Conservation (phyloP, 2,329 filamentous ascomycete species). For the Hypocreales sp. region DNA sequence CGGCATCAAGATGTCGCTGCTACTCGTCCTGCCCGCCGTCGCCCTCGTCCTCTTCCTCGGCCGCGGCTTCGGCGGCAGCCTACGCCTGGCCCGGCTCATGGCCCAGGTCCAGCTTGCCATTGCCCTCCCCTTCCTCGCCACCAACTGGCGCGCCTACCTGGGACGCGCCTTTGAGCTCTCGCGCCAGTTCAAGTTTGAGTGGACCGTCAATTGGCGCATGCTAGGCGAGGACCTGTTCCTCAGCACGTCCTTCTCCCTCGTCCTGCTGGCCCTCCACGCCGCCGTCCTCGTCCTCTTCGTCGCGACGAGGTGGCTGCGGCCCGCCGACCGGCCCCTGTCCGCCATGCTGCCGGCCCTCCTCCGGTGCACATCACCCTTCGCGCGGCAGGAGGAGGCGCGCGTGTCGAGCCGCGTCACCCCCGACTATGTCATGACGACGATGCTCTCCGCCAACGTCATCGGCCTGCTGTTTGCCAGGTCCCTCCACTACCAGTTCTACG, state of each 20-base stretch:
- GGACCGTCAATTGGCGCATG: slow-evolving; percentile 99
- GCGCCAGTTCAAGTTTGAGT: slow-evolving; percentile 85
- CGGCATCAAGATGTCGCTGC: slow-evolving; percentile 87
- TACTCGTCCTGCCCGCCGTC: slow-evolving; percentile 71
- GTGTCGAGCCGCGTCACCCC: slow-evolving; percentile 47
- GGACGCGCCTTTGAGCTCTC: slow-evolving; percentile 80
- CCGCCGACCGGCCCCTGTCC: slow-evolving; percentile 41
- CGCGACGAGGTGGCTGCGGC: slow-evolving; percentile 54
- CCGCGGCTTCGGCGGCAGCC: slow-evolving; percentile 46
- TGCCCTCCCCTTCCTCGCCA: slow-evolving; percentile 50
- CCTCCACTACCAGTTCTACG: slow-evolving; percentile 91
- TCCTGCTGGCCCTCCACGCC: slow-evolving; percentile 50
- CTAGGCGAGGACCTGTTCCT: slow-evolving; percentile 73
- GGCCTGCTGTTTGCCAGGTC: slow-evolving; percentile 77
- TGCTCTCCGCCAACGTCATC: slow-evolving; percentile 62
- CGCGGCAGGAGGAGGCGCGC: slow-evolving; percentile 34
- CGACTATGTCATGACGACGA: slow-evolving; percentile 58
- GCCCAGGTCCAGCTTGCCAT: slow-evolving; percentile 59
- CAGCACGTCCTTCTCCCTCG: slow-evolving; percentile 47
- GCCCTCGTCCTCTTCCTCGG: slow-evolving; percentile 62
- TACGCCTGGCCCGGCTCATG: slow-evolving; percentile 59
- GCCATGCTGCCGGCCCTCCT: slow-evolving; percentile 33
- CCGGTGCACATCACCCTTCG: slow-evolving; percentile 27
- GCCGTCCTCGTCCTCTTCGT: slow-evolving; percentile 52
- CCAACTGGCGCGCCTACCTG: slow-evolving; percentile 56